These are phyloP conservation scores for Stephanodiscus triporus DNA, from an alignment of 108 stramenopile genomes.

Conservation along the genomic window DNA sequence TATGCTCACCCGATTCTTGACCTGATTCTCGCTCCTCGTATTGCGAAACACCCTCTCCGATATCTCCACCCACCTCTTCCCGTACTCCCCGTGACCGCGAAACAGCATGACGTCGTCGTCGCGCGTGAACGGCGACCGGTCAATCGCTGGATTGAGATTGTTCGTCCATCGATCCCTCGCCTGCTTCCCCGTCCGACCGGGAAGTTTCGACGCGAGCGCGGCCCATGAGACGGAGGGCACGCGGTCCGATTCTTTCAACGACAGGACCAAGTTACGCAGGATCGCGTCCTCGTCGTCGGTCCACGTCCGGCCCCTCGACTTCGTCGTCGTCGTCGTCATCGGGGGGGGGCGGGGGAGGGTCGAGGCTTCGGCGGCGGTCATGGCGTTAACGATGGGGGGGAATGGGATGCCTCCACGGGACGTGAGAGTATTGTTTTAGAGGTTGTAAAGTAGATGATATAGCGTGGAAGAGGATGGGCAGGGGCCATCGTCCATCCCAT, in stretches of 20 bases:
- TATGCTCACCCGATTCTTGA: constrained; percentile 14
- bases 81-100: background rate
- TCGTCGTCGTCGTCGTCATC: background rate
- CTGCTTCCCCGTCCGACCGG: background rate
- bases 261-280: no score
- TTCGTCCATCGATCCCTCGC: constrained; percentile 18
- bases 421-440: no score
- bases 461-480: background rate
- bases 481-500: no score
- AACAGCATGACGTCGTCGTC: constrained; percentile 29
- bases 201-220: no score
- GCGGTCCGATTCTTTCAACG: no score
- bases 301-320: background rate
- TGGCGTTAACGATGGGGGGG: no score
- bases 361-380: no score
- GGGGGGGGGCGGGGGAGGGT: no score
- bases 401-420: no score
- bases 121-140: background rate
- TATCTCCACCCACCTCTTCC: constrained; percentile 18
- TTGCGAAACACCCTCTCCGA: background rate
- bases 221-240: no score
- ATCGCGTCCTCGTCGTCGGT: constrained; percentile 7
- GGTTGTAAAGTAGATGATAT: no score
- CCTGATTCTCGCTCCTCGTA: constrained; percentile 19
- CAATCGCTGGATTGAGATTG: constrained; percentile 2